Conservation (phyloP, 2,329 filamentous ascomycete genomes). For the Aschersonia sp. region DNA sequence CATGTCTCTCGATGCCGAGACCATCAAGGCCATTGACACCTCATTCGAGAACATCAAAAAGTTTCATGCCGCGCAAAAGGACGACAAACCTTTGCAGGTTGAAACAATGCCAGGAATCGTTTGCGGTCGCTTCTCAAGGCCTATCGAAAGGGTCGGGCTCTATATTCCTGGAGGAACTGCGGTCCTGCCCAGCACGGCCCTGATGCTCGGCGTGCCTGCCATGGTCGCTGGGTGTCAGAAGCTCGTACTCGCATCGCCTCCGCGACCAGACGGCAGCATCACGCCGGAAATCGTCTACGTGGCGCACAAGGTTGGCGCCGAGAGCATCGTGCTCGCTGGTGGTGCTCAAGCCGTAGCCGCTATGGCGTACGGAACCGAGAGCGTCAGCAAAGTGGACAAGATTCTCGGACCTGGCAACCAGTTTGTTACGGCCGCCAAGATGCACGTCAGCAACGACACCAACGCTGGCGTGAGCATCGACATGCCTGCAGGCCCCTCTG, state of each 20-base stretch:
- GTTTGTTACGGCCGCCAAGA: slow-evolving; percentile 96
- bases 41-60: slow-evolving; percentile 89
- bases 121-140: slow-evolving; percentile 81
- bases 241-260: slow-evolving; percentile 86
- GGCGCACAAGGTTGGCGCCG: slow-evolving; percentile 89
- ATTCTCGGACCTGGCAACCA: slow-evolving; percentile 96
- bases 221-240: slow-evolving; percentile 95
- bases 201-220: slow-evolving; percentile 95
- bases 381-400: slow-evolving; percentile 93
- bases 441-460: slow-evolving; percentile 95
- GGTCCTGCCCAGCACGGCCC: slow-evolving; percentile 88
- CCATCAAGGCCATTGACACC: slow-evolving; percentile 79
- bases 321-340: slow-evolving; percentile 89
- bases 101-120: slow-evolving; percentile 97
- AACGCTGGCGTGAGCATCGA: slow-evolving; percentile 92
- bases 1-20: slow-evolving; percentile 76
- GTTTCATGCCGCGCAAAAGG: slow-evolving; percentile 86
- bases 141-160: slow-evolving; percentile 90
- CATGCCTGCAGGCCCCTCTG: slow-evolving; percentile 94
- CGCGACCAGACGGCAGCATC: slow-evolving; percentile 74
- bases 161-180: slow-evolving; percentile 95
- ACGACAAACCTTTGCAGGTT: slow-evolving; percentile 66
- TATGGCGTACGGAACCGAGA: slow-evolving; percentile 94
- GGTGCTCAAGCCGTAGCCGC: slow-evolving; percentile 92
- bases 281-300: slow-evolving; percentile 97